Evolutionary conservation across 805 yeast genomes (phyloP).

Genomic region (Yarrowia phangngaensis): DNA sequence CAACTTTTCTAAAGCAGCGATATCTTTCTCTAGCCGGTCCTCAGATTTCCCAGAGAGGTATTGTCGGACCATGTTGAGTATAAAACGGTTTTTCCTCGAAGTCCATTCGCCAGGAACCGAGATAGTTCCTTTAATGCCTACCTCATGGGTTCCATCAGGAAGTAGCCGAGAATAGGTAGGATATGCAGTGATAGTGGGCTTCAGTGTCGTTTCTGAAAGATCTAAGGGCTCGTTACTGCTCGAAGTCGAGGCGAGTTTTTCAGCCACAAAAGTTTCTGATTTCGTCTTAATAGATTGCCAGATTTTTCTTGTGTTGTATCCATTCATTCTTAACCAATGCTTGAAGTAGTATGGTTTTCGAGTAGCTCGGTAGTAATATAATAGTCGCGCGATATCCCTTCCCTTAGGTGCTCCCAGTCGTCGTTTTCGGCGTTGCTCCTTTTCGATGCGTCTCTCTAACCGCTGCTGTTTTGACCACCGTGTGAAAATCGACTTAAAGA

Average conservation of each 20-base stretch:
- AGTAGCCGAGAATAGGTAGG: conserved; percentile 51
- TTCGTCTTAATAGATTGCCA: conserved; percentile 25
- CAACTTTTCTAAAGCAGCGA: conserved; percentile 4
- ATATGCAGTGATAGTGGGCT: conserved; percentile 36
- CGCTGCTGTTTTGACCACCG: conserved; percentile 18
- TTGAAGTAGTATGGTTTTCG: conserved; percentile 20
- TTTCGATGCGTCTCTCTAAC: too few species aligned
- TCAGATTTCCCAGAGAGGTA: conserved; percentile 5
- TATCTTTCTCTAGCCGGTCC: conserved; percentile 5
- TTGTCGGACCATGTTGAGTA: conserved; percentile 66
- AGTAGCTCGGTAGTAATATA: conserved; percentile 26
- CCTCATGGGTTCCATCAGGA: conserved; percentile 44
- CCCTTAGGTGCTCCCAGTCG: conserved; percentile 1
- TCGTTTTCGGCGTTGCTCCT: background rate
- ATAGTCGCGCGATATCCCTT: conserved; percentile 9
- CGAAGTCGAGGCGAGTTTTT: conserved; percentile 48
- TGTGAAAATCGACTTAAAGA: conserved; percentile 21
- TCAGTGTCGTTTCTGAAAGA: conserved; percentile 1
- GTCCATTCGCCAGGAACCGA: conserved; percentile 59
- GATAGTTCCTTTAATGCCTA: conserved; percentile 70
- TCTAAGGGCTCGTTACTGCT: conserved; percentile 10
- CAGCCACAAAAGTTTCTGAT: conserved; percentile 43
- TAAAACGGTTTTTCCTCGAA: conserved; percentile 64
- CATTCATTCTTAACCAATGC: conserved; percentile 23
- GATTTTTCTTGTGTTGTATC: conserved; percentile 20